Conservation (phyloP, 192 early-diverging fungal species). For the Coemansia erecta region DNA sequence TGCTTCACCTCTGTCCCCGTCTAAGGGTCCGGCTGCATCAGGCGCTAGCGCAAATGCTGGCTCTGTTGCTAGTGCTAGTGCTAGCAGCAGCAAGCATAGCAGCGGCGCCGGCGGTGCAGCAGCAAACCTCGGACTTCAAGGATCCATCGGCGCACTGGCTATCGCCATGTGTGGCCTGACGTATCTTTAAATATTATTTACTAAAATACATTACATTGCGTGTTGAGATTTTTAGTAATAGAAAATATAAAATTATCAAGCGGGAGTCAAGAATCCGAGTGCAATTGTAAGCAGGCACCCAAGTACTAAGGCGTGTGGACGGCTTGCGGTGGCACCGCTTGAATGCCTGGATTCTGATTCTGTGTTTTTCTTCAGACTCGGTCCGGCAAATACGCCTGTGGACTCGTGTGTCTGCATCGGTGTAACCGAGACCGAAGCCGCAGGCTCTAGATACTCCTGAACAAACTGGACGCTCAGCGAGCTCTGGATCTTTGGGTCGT, state of each 20-base stretch:
- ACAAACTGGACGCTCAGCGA: constrained; percentile 48
- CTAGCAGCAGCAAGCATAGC: constrained; percentile 20
- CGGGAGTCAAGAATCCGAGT: constrained; percentile 23
- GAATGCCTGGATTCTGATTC: constrained; percentile 16
- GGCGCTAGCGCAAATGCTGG: background rate
- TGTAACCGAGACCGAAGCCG: background rate
- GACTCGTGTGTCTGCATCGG: constrained; percentile 10
- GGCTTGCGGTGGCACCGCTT: constrained; percentile 10
- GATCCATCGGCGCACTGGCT: constrained; percentile 36
- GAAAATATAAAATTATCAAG: constrained; percentile 8
- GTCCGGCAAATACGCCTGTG: constrained; percentile 21
- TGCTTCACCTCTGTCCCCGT: constrained; percentile 7
- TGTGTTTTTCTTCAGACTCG: constrained; percentile 13
- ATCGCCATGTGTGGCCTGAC: constrained; percentile 41
- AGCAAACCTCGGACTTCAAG: constrained; percentile 19
- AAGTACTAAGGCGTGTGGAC: constrained; percentile 25
- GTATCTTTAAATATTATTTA: constrained; percentile 20
- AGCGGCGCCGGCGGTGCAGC: constrained; percentile 13
- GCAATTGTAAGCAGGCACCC: constrained; percentile 23
- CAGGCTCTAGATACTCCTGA: constrained; percentile 27
- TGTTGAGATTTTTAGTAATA: background rate
- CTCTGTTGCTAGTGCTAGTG: constrained; percentile 1
- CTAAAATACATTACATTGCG: background rate
- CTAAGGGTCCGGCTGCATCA: constrained; percentile 7
- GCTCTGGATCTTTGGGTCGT: constrained; percentile 46